Conservation (phyloP, 2,329 filamentous ascomycete genomes). For the Didymella pinodella region DNA sequence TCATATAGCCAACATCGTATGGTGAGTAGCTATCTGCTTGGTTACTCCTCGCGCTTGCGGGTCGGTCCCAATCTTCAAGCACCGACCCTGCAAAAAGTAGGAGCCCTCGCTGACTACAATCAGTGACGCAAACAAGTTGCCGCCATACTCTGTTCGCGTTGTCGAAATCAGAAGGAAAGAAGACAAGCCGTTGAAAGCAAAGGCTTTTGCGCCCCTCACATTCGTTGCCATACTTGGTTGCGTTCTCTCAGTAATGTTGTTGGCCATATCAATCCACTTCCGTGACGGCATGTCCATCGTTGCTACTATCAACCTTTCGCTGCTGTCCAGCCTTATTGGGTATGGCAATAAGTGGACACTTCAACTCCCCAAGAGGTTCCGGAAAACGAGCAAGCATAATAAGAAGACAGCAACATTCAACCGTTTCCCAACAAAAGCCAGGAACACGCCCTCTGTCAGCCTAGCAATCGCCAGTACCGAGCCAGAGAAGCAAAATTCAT, state of each 20-base stretch:
- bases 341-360: conserved; percentile 60
- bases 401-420: no score
- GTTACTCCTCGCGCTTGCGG: no score
- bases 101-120: not conserved
- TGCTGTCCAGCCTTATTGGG: conserved; percentile 60
- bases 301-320: conserved; percentile 57
- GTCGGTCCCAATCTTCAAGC: not conserved
- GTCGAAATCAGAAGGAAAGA: conserved; percentile 46
- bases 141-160: conserved; percentile 52
- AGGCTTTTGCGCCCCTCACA: conserved; percentile 56
- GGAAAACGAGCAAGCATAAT: not conserved
- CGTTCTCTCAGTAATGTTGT: conserved; percentile 52
- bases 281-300: conserved; percentile 61
- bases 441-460: no score
- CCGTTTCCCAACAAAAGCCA: no score
- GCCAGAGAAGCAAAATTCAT: not conserved
- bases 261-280: conserved; percentile 55
- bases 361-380: conserved; percentile 49
- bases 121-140: conserved; percentile 49
- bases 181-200: conserved; percentile 48
- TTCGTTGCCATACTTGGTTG: conserved; percentile 57
- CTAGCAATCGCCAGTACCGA: conserved; percentile 11
- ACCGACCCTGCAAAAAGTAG: no score
- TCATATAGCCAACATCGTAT: conserved; percentile 59
- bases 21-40: conserved; percentile 37